Base-by-base conservation (phyloP, 1,139 yeast genomes). In the Hanseniaspora sp. region DNA sequence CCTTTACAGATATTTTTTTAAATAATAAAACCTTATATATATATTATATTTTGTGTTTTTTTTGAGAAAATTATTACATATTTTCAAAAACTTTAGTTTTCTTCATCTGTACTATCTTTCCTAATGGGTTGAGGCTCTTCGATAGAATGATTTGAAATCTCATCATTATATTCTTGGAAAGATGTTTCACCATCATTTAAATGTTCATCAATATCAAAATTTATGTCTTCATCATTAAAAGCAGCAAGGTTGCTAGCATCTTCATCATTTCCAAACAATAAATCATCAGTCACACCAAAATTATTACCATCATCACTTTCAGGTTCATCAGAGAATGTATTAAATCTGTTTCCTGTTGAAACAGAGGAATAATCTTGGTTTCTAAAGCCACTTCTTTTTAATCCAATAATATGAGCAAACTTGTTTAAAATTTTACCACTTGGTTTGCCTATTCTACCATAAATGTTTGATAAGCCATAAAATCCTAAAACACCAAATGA, bases 401-500 rank as follows among this genome's bases (percentile, higher is more conserved):
- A 31, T 7, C 55, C 55, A 23, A 48, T 23, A 5, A 47, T 28
- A 18, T 48, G 46, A 23, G 53, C 45, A 11, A 40, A 28, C 23
- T 53, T 53, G 6, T 43, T 47, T n/a, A 47, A 43, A 7, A 48
- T 34, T 1, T 33, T 41, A 1, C 15, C 13, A 5, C 44, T 31
- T 31, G 55, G 53, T 47, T 42, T 53, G 1, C 47, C 41, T 13
- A 44, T 17, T 13, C 38, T 46, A 11, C 15, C 37, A 30, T 43
- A 53, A n/a, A 53, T 38, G 18, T 48, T 47, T 11, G 45, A 41
- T 12, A 53, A 34, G 7, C 55, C 55, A 30, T 79, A 74, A 56
- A 71, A 64, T 8, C 63, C 65, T 29, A 74, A 65, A 17, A 84
- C 77, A 1, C 86, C 85, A 13, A 80, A 78, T 62, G 73, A 76